Evolutionary conservation across 2,329 filamentous ascomycete genomes (phyloP).

Genomic region (Fonsecaea pugnacius): DNA sequence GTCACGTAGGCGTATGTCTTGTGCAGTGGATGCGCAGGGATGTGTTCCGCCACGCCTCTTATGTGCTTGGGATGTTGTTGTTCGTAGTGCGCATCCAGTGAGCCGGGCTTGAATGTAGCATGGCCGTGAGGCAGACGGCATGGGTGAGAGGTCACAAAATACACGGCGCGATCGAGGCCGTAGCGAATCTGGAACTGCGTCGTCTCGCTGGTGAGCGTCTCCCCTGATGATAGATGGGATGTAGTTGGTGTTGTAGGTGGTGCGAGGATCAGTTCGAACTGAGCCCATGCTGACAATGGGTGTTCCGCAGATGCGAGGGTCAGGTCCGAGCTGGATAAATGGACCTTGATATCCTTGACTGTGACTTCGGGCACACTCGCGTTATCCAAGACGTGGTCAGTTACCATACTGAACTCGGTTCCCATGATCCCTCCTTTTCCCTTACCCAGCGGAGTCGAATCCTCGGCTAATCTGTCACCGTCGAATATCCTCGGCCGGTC

Average conservation of each 20-base stretch:
- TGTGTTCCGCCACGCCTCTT: slow-evolving; percentile 27
- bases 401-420: slow-evolving; percentile 46
- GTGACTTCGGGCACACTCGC: slow-evolving; percentile 28
- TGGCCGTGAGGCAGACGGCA: slow-evolving; percentile 54
- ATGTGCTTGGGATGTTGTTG: slow-evolving; percentile 27
- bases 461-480: slow-evolving; percentile 44
- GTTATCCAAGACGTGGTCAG: slow-evolving; percentile 39
- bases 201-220: background rate
- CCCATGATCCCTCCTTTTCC: slow-evolving; percentile 45
- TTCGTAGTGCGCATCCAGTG: slow-evolving; percentile 18
- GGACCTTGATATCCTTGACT: slow-evolving; percentile 37
- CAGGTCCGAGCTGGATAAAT: slow-evolving; percentile 32
- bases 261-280: slow-evolving; percentile 26
- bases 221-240: slow-evolving; percentile 37
- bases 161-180: slow-evolving; percentile 55
- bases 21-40: slow-evolving; percentile 36
- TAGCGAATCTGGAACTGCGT: slow-evolving; percentile 39
- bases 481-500: slow-evolving; percentile 51
- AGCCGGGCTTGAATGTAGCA: slow-evolving; percentile 27
- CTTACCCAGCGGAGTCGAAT: slow-evolving; percentile 48
- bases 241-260: slow-evolving; percentile 36
- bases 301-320: slow-evolving; percentile 24
- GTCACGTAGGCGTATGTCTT: slow-evolving; percentile 33
- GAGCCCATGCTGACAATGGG: slow-evolving; percentile 34
- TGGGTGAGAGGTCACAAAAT: slow-evolving; percentile 60